Percentiles rank a stretch among this genome's conserved stretches.
Evolutionary conservation across 108 stramenopile genomes (phyloP).

Genomic region (Nitzschia sp.): DNA sequence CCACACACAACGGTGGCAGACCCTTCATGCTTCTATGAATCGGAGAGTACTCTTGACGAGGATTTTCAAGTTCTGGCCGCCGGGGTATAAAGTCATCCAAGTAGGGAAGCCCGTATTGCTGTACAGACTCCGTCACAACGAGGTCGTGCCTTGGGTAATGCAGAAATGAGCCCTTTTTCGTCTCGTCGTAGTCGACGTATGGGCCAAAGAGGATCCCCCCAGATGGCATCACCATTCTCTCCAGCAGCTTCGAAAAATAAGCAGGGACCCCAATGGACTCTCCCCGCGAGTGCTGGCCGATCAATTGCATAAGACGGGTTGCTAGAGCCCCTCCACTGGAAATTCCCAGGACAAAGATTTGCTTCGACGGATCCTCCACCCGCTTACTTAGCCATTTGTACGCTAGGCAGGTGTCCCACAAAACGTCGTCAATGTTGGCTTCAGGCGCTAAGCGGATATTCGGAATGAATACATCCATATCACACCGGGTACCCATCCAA

Average conservation of each 20-base stretch:
- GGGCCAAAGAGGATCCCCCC: constrained; percentile 73
- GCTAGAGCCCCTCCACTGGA: constrained; percentile 71
- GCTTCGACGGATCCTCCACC: constrained; percentile 37
- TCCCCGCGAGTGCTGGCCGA: constrained; percentile 41
- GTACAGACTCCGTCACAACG: constrained; percentile 65
- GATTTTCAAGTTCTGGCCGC: constrained; percentile 13
- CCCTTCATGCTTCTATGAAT: constrained; percentile 56
- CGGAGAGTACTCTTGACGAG: constrained; percentile 62
- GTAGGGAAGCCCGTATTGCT: constrained; percentile 41
- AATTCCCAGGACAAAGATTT: constrained; percentile 67
- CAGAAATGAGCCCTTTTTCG: constrained; percentile 52
- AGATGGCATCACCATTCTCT: constrained; percentile 36
- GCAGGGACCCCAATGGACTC: constrained; percentile 20
- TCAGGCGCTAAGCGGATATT: constrained; percentile 70
- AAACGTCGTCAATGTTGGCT: constrained; percentile 57
- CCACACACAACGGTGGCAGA: constrained; percentile 74
- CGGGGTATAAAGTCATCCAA: constrained; percentile 31
- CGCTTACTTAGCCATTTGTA: constrained; percentile 25
- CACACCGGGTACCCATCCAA: constrained; percentile 23
- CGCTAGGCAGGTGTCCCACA: constrained; percentile 65
- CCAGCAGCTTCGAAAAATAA: constrained; percentile 5
- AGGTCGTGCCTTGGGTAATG: constrained; percentile 72
- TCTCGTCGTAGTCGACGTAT: constrained; percentile 70
- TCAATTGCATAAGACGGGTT: constrained; percentile 60
- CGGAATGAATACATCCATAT: constrained; percentile 73